These are phyloP conservation scores for Tetrahymena thermophila DNA, from an alignment of 73 alveolate genomes.

Conservation along the genomic window DNA sequence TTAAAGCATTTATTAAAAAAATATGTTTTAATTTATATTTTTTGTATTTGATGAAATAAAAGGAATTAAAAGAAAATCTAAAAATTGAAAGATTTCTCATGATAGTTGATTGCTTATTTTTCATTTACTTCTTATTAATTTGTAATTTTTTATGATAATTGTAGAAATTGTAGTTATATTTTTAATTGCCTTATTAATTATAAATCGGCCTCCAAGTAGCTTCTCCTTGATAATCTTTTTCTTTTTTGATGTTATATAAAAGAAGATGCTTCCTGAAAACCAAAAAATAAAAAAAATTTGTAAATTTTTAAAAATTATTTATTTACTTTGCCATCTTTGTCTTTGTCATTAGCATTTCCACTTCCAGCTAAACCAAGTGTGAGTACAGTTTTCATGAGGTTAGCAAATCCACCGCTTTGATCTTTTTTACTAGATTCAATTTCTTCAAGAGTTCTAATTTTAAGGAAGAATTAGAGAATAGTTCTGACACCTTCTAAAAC, in stretches of 20 bases:
- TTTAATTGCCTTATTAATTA: not conserved
- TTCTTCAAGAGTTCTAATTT: slow-evolving; percentile 30
- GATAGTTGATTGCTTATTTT: too few species aligned
- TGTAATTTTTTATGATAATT: too few species aligned
- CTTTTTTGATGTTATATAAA: not conserved
- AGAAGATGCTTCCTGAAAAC: not conserved
- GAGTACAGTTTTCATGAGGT: slow-evolving; percentile 6
- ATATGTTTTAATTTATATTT: too few species aligned
- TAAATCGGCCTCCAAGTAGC: not conserved
- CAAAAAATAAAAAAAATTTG: not conserved
- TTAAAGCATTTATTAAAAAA: too few species aligned
- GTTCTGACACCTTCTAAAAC: slow-evolving; percentile 41
- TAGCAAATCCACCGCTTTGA: not conserved
- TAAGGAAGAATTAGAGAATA: slow-evolving; percentile 21
- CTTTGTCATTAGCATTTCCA: not conserved
- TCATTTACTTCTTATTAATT: too few species aligned
- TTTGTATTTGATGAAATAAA: too few species aligned
- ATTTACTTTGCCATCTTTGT: not conserved
- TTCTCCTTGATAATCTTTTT: not conserved
- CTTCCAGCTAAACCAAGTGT: slow-evolving; percentile 24
- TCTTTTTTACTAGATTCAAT: slow-evolving; percentile 5
- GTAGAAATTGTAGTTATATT: not conserved
- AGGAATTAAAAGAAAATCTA: too few species aligned
- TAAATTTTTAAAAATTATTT: not conserved
- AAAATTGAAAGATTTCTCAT: too few species aligned